Percentiles rank a stretch among this genome's conserved stretches.
Evolutionary conservation across 208 protist genomes (phyloP).

Genomic region (Trypanosoma scelopori): DNA sequence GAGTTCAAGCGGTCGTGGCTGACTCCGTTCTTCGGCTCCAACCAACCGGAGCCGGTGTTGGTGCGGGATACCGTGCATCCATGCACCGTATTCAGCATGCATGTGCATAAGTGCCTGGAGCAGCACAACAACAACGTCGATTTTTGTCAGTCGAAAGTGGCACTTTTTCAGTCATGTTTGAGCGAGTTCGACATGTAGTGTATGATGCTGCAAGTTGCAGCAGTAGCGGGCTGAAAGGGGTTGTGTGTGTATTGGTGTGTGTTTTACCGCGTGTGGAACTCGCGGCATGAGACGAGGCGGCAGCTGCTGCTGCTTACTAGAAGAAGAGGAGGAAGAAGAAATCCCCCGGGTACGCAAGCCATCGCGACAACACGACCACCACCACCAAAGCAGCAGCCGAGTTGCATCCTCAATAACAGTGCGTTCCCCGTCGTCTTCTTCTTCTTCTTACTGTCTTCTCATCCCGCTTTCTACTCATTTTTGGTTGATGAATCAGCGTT

Average conservation of each 20-base stretch:
- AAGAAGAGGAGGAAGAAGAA: no score
- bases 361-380: no score
- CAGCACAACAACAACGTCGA: slow-evolving; percentile 54
- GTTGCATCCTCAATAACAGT: not conserved
- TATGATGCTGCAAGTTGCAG: not conserved
- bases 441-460: no score
- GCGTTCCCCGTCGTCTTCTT: slow-evolving; percentile 19
- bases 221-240: not conserved
- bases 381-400: no score
- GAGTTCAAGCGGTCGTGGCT: slow-evolving; percentile 58
- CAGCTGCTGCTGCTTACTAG: no score
- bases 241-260: slow-evolving; percentile 8
- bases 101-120: slow-evolving; percentile 71
- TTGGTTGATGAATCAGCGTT: no score
- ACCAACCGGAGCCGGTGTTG: slow-evolving; percentile 50
- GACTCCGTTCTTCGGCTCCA: slow-evolving; percentile 78
- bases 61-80: slow-evolving; percentile 34
- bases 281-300: no score
- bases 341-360: no score
- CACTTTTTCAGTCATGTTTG: slow-evolving; percentile 68
- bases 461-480: no score
- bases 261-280: not conserved
- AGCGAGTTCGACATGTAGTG: slow-evolving; percentile 60
- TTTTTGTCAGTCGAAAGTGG: slow-evolving; percentile 68
- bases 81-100: slow-evolving; percentile 56